Percentiles rank a stretch among this genome's conserved stretches.
Conservation (phyloP, 108 stramenopile genomes). For the Parietichytrium sp. region DNA sequence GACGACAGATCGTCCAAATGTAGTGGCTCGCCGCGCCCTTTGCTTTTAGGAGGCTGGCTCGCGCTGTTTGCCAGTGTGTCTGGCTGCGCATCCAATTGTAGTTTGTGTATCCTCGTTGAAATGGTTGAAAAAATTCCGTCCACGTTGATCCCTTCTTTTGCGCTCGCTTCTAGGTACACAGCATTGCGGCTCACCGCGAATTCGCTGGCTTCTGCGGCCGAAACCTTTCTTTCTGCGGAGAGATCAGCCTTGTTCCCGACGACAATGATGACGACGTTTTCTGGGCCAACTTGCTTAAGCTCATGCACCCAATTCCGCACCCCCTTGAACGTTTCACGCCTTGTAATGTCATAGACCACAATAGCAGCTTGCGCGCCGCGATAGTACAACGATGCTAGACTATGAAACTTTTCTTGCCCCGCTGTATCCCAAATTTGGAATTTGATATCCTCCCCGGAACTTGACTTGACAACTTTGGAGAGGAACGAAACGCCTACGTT, state of each 20-base stretch:
- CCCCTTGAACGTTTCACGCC: slow-evolving; percentile 32
- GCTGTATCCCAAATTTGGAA: slow-evolving; percentile 58
- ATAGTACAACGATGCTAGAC: slow-evolving; percentile 52
- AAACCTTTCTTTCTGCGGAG: not conserved
- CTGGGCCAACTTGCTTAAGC: slow-evolving; percentile 37
- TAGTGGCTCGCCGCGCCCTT: too few relatives aligned
- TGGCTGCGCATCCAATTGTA: too few relatives aligned
- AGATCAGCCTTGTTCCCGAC: slow-evolving; percentile 48
- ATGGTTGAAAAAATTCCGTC: slow-evolving; percentile 35
- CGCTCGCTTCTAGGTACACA: slow-evolving; percentile 46
- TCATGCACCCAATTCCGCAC: slow-evolving; percentile 52
- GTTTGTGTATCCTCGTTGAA: not conserved
- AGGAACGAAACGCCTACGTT: slow-evolving; percentile 30
- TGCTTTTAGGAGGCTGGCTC: too few relatives aligned
- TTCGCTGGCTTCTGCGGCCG: not conserved
- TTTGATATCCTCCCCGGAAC: slow-evolving; percentile 32
- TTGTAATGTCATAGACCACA: slow-evolving; percentile 49
- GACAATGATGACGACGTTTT: slow-evolving; percentile 39
- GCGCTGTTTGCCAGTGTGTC: too few relatives aligned
- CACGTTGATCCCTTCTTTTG: slow-evolving; percentile 45
- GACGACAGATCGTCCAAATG: too few relatives aligned
- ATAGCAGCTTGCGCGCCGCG: slow-evolving; percentile 50
- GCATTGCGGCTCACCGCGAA: slow-evolving; percentile 35
- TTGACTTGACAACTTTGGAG: not conserved
- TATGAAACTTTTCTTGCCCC: slow-evolving; percentile 54